Base-by-base conservation (phyloP, 139 green algal genomes). In the Picochlorum sp. region DNA sequence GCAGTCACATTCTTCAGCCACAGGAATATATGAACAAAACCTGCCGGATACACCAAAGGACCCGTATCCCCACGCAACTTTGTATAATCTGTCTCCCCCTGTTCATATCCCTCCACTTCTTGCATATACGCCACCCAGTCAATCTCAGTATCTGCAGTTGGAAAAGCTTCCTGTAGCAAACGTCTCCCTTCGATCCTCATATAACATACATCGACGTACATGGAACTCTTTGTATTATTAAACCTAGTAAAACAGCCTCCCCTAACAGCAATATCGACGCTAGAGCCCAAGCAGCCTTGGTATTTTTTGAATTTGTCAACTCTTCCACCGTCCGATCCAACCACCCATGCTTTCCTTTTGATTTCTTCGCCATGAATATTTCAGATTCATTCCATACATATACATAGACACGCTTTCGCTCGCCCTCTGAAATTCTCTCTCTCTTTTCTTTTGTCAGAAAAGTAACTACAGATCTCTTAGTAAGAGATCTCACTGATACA, bases 11-110 rank as follows among this genome's bases (percentile, higher is more conserved):
- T 70, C 18, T 67, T 67, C 44, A 95, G 74, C 23, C 26, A 51
- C 0, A 72, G 69, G 74, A 84, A 95, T 7, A 87, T 49, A 75
- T 93, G 90, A 23, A 95, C 56, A 64, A 86, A 89, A 6, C 88
- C 88, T 14, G 86, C 89, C 4, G 89, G 89, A 74, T 95, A 95
- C 23, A 95, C 88, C 46, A 91, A 70, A 2, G 88, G 88, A 0
- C 88, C 88, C 4, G 89, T 95, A 50, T 81, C 76, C 6, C 89
- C 89, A 1, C 69, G 45, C 4, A 95, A 50, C 21, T 86, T 61
- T 8, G 34, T 37, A 68, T 95, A 95, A 77, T 95, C 82, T 9
- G 73, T 64, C 74, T 96, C 85, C 9, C 89, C 87, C 47, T 78
- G 9, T 44, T 75, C 9, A 30, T 76, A 81, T 11, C 64, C 66